Evolutionary conservation across 2,329 filamentous ascomycete species (phyloP).

Genomic region (Colletotrichum australisinense): DNA sequence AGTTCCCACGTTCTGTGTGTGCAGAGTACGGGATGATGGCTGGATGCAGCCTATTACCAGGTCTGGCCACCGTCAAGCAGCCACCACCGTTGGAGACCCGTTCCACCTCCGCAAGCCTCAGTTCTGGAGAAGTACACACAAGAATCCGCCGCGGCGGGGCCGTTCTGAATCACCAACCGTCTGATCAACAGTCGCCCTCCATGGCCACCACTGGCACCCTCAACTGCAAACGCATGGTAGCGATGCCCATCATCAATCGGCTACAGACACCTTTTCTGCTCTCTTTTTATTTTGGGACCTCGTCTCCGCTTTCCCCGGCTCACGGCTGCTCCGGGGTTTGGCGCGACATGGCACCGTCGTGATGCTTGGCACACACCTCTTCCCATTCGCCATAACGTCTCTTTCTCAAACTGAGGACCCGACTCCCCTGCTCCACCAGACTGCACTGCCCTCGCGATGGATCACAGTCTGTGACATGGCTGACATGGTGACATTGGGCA

Average conservation of each 20-base stretch:
- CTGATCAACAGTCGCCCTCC: constrained; percentile 27
- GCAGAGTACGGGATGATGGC: not conserved
- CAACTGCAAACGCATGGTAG: constrained; percentile 26
- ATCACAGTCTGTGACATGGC: constrained; percentile 32
- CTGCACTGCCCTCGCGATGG: constrained; percentile 32
- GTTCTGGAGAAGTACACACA: not conserved
- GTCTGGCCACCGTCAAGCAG: not conserved
- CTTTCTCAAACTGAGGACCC: constrained; percentile 12
- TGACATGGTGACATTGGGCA: constrained; percentile 21
- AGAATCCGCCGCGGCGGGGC: constrained; percentile 15
- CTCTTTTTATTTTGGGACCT: constrained; percentile 22
- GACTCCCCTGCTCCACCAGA: not conserved
- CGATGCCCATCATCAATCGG: constrained; percentile 27
- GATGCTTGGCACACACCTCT: constrained; percentile 25
- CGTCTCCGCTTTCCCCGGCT: constrained; percentile 24
- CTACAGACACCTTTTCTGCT: constrained; percentile 1
- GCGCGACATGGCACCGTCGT: constrained; percentile 30
- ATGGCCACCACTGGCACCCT: constrained; percentile 20
- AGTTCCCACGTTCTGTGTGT: not conserved
- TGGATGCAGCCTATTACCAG: not conserved
- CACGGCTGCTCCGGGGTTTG: constrained; percentile 28
- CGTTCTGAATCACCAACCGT: constrained; percentile 32
- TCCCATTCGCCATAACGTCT: constrained; percentile 7
- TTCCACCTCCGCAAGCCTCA: constrained; percentile 2
- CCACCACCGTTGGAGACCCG: not conserved